A percentile compares a stretch with the other conserved stretches of the same genome.
Conservation (phyloP, 1,284 basidiomycete genomes). For the Trichosporon sp. region DNA sequence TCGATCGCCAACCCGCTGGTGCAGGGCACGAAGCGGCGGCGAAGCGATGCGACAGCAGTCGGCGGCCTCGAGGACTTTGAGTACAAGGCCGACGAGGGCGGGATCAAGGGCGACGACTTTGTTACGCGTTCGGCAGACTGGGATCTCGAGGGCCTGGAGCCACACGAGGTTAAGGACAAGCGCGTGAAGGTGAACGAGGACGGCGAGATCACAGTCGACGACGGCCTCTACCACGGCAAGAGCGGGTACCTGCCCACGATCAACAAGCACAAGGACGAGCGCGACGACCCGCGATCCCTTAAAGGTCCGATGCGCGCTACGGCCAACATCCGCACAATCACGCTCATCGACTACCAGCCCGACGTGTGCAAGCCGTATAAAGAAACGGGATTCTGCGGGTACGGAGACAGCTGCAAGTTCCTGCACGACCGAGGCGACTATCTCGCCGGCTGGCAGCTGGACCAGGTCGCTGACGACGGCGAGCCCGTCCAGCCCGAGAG, state of each 20-base stretch:
- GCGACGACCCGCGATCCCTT: slow-evolving; percentile 76
- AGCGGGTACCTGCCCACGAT: slow-evolving; percentile 75
- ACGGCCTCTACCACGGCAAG: slow-evolving; percentile 83
- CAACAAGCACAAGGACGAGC: slow-evolving; percentile 60
- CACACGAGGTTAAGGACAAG: slow-evolving; percentile 23
- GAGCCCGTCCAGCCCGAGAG: slow-evolving; percentile 50
- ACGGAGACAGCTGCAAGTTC: slow-evolving; percentile 98
- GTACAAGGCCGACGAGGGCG: slow-evolving; percentile 46
- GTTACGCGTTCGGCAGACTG: slow-evolving; percentile 49
- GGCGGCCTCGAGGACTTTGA: slow-evolving; percentile 59
- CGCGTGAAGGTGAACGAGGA: slow-evolving; percentile 45
- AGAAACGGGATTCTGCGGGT: slow-evolving; percentile 98
- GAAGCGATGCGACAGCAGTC: slow-evolving; percentile 60
- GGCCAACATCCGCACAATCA: slow-evolving; percentile 87
- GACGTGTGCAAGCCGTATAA: slow-evolving; percentile 99
- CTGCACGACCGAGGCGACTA: slow-evolving; percentile 75
- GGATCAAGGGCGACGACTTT: slow-evolving; percentile 37
- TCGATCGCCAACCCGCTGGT: slow-evolving; percentile 63
- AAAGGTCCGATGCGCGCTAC: slow-evolving; percentile 74
- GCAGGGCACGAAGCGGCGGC: slow-evolving; percentile 71
- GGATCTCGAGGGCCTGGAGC: slow-evolving; percentile 44
- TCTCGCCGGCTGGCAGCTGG: slow-evolving; percentile 95
- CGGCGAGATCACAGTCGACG: slow-evolving; percentile 53
- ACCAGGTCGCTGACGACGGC: slow-evolving; percentile 53
- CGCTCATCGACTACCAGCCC: slow-evolving; percentile 95